Conservation (phyloP, 768 basidiomycete species). For the Rhizopogon vesiculosus region DNA sequence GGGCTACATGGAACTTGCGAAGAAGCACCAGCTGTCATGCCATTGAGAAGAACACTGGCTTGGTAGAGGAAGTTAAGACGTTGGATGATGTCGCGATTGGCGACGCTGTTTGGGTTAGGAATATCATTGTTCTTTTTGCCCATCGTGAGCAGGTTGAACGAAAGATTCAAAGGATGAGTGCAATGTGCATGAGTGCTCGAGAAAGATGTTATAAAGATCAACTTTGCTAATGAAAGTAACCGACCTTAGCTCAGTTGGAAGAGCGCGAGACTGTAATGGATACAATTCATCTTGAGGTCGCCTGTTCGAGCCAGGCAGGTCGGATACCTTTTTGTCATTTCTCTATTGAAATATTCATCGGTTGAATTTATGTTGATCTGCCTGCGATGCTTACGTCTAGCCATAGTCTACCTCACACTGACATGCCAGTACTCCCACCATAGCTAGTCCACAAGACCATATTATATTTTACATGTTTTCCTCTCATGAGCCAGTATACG, state of each 20-base stretch:
- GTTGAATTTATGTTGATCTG: too few species aligned
- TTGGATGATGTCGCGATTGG: conserved; percentile 75
- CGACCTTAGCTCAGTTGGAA: conserved; percentile 43
- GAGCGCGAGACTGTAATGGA: conserved; percentile 44
- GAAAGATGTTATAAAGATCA: not conserved
- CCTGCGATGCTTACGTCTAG: too few species aligned
- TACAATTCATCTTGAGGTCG: conserved; percentile 35
- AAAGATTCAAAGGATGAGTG: too few species aligned
- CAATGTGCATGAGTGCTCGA: too few species aligned
- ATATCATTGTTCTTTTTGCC: conserved; percentile 60
- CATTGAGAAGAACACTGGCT: conserved; percentile 60
- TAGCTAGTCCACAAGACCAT: too few species aligned
- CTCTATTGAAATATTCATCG: too few species aligned
- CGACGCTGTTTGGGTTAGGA: conserved; percentile 52
- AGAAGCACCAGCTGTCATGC: conserved; percentile 22
- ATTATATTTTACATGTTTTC: too few species aligned
- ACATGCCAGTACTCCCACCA: too few species aligned
- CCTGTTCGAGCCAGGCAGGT: conserved; percentile 41
- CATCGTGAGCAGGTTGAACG: conserved; percentile 37
- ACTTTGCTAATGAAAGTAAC: not conserved
- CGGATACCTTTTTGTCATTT: conserved; percentile 14
- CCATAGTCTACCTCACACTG: too few species aligned
- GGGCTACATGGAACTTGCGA: not conserved
- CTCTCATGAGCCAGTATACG: too few species aligned
- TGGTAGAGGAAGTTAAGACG: conserved; percentile 85